A percentile compares a stretch with the other conserved stretches of the same genome.
Conservation (phyloP, 2,329 filamentous ascomycete genomes). For the Pseudopithomyces maydicus region DNA sequence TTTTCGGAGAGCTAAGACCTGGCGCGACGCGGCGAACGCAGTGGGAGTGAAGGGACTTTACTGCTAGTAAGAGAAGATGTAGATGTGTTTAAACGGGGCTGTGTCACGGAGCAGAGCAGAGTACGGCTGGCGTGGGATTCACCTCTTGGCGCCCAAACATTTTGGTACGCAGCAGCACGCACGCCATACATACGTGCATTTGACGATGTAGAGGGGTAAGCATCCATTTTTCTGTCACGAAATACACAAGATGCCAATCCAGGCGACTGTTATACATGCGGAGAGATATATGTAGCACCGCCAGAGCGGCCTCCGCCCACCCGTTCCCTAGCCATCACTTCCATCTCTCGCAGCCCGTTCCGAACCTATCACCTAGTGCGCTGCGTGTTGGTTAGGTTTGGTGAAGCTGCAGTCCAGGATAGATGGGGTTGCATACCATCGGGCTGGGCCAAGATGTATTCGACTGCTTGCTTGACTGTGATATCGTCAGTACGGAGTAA, state of each 20-base stretch:
- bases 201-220: constrained; percentile 29
- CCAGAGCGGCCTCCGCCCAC: constrained; percentile 34
- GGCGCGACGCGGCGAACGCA: constrained; percentile 6
- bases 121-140: constrained; percentile 1
- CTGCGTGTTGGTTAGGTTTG: constrained; percentile 31
- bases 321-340: constrained; percentile 34
- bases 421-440: constrained; percentile 69
- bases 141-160: constrained; percentile 4
- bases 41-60: constrained; percentile 19
- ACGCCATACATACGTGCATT: background rate
- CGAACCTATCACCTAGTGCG: constrained; percentile 36
- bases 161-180: constrained; percentile 1
- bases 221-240: constrained; percentile 41
- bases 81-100: constrained; percentile 22
- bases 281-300: constrained; percentile 42
- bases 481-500: constrained; percentile 34
- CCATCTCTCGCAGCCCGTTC: constrained; percentile 23
- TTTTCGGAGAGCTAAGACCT: constrained; percentile 10
- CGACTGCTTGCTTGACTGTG: constrained; percentile 88
- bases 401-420: background rate
- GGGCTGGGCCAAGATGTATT: constrained; percentile 91
- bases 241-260: constrained; percentile 40
- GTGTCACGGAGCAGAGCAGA: constrained; percentile 13
- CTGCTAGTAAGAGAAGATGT: constrained; percentile 22
- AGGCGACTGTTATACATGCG: constrained; percentile 46